Percentiles rank a stretch among this genome's conserved stretches.
phyloP scores from a whole-genome alignment of 345 rosid species.

The Pistacia atlantica region DNA sequence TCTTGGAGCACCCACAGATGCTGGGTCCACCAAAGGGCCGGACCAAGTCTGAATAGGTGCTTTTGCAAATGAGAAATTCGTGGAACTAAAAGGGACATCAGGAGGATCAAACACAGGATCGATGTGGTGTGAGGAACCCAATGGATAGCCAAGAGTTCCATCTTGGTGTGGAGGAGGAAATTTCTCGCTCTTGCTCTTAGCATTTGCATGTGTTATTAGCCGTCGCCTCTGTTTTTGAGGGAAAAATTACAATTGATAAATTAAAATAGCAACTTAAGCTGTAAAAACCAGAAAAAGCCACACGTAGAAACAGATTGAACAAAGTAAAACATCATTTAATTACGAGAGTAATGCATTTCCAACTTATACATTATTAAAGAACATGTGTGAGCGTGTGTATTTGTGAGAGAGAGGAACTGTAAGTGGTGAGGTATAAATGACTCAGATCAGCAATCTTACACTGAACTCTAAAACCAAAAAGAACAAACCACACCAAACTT shows the following conservation, averaged over 20 bases:
- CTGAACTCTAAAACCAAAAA: constrained; percentile 6
- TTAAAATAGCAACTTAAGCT: neutral
- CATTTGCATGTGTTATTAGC: constrained; percentile 81
- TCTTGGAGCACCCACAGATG: constrained; percentile 42
- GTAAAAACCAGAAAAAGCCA: neutral
- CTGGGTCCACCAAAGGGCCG: constrained; percentile 74
- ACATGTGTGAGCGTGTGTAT: no score
- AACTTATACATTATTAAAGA: neutral
- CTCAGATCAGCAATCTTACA: neutral
- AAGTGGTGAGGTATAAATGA: neutral
- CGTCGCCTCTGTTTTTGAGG: constrained; percentile 66
- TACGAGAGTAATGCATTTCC: neutral
- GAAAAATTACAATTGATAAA: neutral
- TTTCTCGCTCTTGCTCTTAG: constrained; percentile 96
- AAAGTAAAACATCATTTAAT: neutral
- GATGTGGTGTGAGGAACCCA: constrained; percentile 81
- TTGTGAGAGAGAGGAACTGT: neutral
- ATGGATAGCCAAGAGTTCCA: constrained; percentile 78
- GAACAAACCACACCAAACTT: neutral
- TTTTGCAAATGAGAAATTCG: constrained; percentile 66
- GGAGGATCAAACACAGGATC: constrained; percentile 66
- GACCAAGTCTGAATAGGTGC: constrained; percentile 88
- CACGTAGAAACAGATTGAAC: neutral
- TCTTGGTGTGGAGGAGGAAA: constrained; percentile 98
- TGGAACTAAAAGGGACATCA: constrained; percentile 73